Percentiles rank a stretch among this genome's conserved stretches.
Conservation (phyloP, 2,329 filamentous ascomycete species). For the Alternaria postmessia region DNA sequence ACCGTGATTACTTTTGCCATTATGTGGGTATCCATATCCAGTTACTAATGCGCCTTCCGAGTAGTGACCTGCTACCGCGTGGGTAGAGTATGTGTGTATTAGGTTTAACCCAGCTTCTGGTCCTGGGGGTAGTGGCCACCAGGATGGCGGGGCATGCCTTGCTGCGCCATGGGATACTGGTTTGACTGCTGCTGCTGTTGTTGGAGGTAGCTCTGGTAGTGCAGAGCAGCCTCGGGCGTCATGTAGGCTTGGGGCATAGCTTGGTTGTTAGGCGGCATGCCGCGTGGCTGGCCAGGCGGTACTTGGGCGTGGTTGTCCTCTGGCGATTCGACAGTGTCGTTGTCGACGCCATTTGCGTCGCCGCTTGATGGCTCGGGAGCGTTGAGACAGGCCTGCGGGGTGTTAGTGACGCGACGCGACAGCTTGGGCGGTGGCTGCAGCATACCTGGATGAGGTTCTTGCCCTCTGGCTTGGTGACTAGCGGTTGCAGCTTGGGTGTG, state of each 20-base stretch:
- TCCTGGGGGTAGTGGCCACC: slow-evolving; percentile 76
- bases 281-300: slow-evolving; percentile 73
- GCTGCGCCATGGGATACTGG: slow-evolving; percentile 81
- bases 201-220: slow-evolving; percentile 84
- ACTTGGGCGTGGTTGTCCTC: slow-evolving; percentile 87
- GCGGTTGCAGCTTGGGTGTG: slow-evolving; percentile 95
- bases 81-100: slow-evolving; percentile 35
- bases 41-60: slow-evolving; percentile 42
- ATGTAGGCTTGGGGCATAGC: slow-evolving; percentile 73
- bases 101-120: slow-evolving; percentile 50
- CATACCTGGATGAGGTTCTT: slow-evolving; percentile 99
- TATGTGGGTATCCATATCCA: slow-evolving; percentile 52
- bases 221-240: slow-evolving; percentile 73
- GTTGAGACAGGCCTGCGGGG: slow-evolving; percentile 85
- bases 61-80: slow-evolving; percentile 37
- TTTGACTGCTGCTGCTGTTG: slow-evolving; percentile 62
- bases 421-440: slow-evolving; percentile 10
- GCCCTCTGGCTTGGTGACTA: slow-evolving; percentile 97
- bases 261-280: slow-evolving; percentile 68
- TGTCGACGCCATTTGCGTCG: slow-evolving; percentile 69
- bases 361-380: slow-evolving; percentile 87
- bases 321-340: slow-evolving; percentile 77
- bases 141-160: slow-evolving; percentile 70
- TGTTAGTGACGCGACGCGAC: slow-evolving; percentile 46
- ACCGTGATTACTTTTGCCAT: slow-evolving; percentile 49